Evolutionary conservation across 176 grass and related monocot species (phyloP).

Genomic region (Thalia dealbata): DNA sequence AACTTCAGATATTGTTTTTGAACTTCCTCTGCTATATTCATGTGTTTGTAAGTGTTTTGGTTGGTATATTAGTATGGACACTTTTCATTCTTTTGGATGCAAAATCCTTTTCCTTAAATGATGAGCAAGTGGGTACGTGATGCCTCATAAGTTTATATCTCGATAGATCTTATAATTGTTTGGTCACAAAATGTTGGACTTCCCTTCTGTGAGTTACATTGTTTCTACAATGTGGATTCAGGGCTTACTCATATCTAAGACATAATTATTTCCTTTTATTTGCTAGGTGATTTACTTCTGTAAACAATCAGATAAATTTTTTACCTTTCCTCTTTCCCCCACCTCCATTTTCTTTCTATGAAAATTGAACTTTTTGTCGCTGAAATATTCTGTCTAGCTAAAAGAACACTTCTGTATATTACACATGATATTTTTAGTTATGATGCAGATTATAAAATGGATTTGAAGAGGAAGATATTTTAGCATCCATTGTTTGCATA

Average conservation of each 20-base stretch:
- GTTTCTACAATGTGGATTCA: neutral
- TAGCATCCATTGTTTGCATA: too few species aligned
- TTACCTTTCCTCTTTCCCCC: too few species aligned
- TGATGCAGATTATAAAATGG: too few species aligned
- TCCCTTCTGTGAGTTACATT: neutral
- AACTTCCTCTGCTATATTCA: neutral
- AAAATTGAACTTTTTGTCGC: too few species aligned
- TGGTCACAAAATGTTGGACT: neutral
- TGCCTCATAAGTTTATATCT: neutral
- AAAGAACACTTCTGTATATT: too few species aligned
- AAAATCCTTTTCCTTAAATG: neutral
- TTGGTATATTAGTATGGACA: neutral
- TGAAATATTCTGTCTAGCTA: too few species aligned
- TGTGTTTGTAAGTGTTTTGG: neutral
- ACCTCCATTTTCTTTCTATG: too few species aligned
- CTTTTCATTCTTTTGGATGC: neutral
- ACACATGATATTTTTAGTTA: too few species aligned
- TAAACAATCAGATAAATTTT: too few species aligned
- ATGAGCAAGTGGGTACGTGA: neutral
- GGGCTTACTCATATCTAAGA: neutral
- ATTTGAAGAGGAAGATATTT: too few species aligned
- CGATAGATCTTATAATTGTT: neutral
- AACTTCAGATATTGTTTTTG: neutral
- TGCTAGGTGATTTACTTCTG: neutral
- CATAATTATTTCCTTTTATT: neutral